Base-by-base conservation (phyloP, 1,284 basidiomycete genomes). In the Lentinula novae-zelandiae region DNA sequence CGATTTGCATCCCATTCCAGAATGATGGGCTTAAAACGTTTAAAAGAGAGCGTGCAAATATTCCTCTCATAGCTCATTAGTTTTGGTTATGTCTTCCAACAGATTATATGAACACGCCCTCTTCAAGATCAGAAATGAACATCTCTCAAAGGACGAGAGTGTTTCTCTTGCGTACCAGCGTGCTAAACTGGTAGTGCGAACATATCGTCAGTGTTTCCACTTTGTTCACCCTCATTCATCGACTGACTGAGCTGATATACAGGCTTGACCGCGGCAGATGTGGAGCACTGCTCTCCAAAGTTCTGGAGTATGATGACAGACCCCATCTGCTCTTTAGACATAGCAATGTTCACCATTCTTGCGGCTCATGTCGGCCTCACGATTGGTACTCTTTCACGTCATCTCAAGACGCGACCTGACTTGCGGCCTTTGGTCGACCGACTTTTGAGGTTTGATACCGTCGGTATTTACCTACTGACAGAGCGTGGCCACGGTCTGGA, bases 401-500 rank as follows among this genome's bases (percentile, higher is more conserved):
- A 82, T 68, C 66, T 82, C 39, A 71, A 72, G 58, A 70, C 67
- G 40, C 76, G 82, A 15, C 81, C 81, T 9, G 82, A 83, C 64
- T 69, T 83, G 13, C 73, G 72, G 53, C 75, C 76, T 4, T 67
- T 83, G 1, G 72, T 82, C 5, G 72, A 82, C 53, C 70, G 75
- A 38, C 70, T 82, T 27, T 68, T 83, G 46, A 74, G 76, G 13
- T 79, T 83, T 46, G 79, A 83, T 36, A 78, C 76, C 13, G 77
- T 81, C 44, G 80, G 81, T 1, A 72, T 82, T 44, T 83, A 77
- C 64, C 73, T 83, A 48, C 70, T 85, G 46, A 81, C 81, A 0
- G 83, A 85, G 71, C 74, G 81, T 8, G 83, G 82, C 5, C 84
- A 85, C 59, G 84, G 83, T 10, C 68, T 85, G n/a, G 84, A 85